Base-by-base conservation (phyloP, 345 rosid genomes). In the Populus pruinosa region DNA sequence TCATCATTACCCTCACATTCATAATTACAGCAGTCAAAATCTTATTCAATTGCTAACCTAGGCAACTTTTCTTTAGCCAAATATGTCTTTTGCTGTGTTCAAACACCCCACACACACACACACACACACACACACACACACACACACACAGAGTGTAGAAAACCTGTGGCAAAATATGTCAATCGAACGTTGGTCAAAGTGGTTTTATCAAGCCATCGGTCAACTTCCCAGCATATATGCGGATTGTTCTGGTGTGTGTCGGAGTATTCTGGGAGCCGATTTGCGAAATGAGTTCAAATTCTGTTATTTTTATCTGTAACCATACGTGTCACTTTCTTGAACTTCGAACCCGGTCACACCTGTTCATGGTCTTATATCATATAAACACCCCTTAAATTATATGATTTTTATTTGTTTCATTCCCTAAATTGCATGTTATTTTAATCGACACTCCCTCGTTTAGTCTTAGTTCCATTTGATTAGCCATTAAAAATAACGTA, bases 1-100 rank as follows among this genome's bases (percentile, higher is more conserved):
- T 68, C 23, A 79, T 80, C 5, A 77, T 55, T 27, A 14, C 53
- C 33, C 38, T 78, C 67, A 72, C 16, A 76, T 47, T 16, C 16
- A 1, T 36, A 33, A 25, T n/a, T 12, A 23, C 10, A 35, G 0
- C 29, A 68, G 79, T 75, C 82, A 20, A 27, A 81, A 78, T 55
- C 5, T 70, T 38, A 44, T 13, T 65, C 39, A 65, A 16, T 16
- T 59, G 29, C 27, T 59, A 10, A 4, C 64, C 0, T 4, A 13
- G 63, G 63, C 63, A 3, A 3, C 63, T 18, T 53, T 50, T 50
- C n/a, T 50, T 6, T 2, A 5, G 18, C 20, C n/a, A 33, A 50
- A 50, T 6, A 50, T 50, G 59, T 18, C 20, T 17, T 18, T 49
- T 49, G 2, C 55, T 49, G 20, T 13, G 55, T 16, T 1, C 50